These are phyloP conservation scores for Pleurotus djamor DNA, from an alignment of 768 basidiomycete genomes.

Conservation along the genomic window DNA sequence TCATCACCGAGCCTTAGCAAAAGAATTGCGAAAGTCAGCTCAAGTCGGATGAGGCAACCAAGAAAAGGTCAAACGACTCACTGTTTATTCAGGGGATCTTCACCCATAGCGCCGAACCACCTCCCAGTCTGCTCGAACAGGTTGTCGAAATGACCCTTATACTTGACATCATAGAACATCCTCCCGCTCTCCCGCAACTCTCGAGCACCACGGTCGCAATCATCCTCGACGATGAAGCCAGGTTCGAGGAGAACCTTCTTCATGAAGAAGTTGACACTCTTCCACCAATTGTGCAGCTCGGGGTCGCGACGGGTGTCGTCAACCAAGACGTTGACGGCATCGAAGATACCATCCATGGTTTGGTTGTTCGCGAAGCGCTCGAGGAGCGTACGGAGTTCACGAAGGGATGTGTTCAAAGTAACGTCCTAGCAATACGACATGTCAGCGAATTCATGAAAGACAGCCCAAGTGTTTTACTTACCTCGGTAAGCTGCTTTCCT, in stretches of 20 bases:
- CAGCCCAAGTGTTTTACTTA: conserved; percentile 9
- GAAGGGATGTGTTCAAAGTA: conserved; percentile 49
- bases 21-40: not conserved
- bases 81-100: conserved; percentile 56
- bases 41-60: not conserved
- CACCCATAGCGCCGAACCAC: conserved; percentile 83
- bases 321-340: conserved; percentile 68
- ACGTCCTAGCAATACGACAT: conserved; percentile 36
- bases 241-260: conserved; percentile 76
- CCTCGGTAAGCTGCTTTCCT: conserved; percentile 19
- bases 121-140: conserved; percentile 64
- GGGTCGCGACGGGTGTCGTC: conserved; percentile 73
- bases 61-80: not conserved
- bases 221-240: conserved; percentile 80
- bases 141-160: conserved; percentile 72
- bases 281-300: conserved; percentile 74
- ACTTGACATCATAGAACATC: conserved; percentile 67
- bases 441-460: not conserved
- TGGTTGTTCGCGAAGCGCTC: conserved; percentile 85
- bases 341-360: conserved; percentile 64
- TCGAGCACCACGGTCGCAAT: conserved; percentile 62
- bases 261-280: conserved; percentile 53
- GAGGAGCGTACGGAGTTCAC: conserved; percentile 74
- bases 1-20: conserved; percentile 66
- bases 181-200: conserved; percentile 69